phyloP scores from a whole-genome alignment of 805 yeast species.

The Scheffersomyces lignosus region DNA sequence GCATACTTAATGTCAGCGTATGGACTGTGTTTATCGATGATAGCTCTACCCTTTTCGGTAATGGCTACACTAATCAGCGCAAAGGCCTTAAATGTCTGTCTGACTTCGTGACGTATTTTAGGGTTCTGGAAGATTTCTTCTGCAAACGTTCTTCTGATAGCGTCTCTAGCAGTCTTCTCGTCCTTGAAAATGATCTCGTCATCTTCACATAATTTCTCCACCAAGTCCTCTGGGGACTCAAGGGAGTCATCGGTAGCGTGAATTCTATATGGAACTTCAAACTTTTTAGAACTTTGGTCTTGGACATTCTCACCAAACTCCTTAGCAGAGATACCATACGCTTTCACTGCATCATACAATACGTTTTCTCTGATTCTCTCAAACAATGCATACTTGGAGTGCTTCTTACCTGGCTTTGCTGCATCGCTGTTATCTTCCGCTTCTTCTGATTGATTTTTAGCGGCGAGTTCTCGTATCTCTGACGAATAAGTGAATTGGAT shows the following conservation, averaged over 20 bases:
- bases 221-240: conserved; percentile 59
- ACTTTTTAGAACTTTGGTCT: conserved; percentile 52
- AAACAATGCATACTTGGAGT: conserved; percentile 58
- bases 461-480: conserved; percentile 50
- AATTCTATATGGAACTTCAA: conserved; percentile 51
- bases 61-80: conserved; percentile 71
- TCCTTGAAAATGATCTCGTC: conserved; percentile 55
- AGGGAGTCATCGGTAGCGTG: conserved; percentile 71
- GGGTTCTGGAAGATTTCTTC: conserved; percentile 83
- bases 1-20: conserved; percentile 93
- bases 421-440: conserved; percentile 17
- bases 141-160: conserved; percentile 72
- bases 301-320: conserved; percentile 81
- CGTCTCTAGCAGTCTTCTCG: conserved; percentile 61
- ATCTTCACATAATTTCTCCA: conserved; percentile 46
- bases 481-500: conserved; percentile 70
- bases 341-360: conserved; percentile 62
- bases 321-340: conserved; percentile 75
- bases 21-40: conserved; percentile 77
- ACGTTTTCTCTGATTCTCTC: conserved; percentile 68
- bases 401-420: conserved; percentile 42
- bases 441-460: conserved; percentile 14
- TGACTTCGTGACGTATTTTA: conserved; percentile 67
- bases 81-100: conserved; percentile 59
- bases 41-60: conserved; percentile 70